Percentiles rank a stretch among this genome's conserved stretches.
Evolutionary conservation across 192 early-diverging fungal species (phyloP).

Genomic region (Haplosporangium gracile): DNA sequence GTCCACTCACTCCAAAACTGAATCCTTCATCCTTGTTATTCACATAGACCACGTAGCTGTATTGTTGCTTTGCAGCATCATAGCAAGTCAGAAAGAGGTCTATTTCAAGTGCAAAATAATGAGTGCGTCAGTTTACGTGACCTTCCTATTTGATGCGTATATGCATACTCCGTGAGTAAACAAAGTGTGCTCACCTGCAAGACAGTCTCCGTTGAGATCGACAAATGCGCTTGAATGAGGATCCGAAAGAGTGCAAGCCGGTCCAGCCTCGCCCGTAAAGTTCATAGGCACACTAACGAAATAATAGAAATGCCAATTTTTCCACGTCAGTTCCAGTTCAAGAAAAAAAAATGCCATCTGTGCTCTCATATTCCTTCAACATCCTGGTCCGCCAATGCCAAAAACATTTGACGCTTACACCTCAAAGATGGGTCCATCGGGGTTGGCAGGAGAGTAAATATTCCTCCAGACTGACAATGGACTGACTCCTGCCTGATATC

Average conservation of each 20-base stretch:
- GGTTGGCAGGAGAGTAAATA: constrained; percentile 30
- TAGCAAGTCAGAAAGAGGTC: constrained; percentile 83
- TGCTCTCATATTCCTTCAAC: neutral
- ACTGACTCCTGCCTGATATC: constrained; percentile 45
- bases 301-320: neutral
- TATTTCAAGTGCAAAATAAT: constrained; percentile 17
- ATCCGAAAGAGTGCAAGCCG: constrained; percentile 73
- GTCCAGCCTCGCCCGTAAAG: constrained; percentile 29
- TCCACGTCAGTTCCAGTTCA: neutral
- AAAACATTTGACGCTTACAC: constrained; percentile 36
- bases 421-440: constrained; percentile 48
- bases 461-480: constrained; percentile 63
- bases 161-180: neutral
- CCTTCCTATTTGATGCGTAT: neutral
- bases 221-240: constrained; percentile 96
- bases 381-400: constrained; percentile 17
- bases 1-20: constrained; percentile 67
- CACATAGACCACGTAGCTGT: constrained; percentile 82
- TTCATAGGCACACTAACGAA: constrained; percentile 41
- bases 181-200: constrained; percentile 66
- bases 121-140: neutral
- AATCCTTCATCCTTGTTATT: constrained; percentile 76
- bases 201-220: constrained; percentile 93
- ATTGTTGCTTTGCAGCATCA: constrained; percentile 42
- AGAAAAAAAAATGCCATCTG: neutral